Evolutionary conservation across 2,329 filamentous ascomycete genomes (phyloP), one percentile per base, ranked within the genome.

Genomic region (Fusarium odoratissimum): DNA sequence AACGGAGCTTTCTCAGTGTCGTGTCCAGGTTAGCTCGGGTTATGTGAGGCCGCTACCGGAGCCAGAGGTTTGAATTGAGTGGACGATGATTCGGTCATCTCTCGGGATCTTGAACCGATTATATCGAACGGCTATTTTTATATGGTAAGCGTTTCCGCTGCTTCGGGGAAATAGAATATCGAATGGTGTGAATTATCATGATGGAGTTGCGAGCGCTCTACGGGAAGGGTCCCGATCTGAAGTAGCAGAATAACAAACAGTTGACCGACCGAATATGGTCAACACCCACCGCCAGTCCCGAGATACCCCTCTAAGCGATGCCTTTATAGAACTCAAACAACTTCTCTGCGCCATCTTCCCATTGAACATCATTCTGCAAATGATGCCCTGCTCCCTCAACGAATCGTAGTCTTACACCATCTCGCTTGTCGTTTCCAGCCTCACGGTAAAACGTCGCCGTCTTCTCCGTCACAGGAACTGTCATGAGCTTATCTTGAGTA

Each of bases 321-420:
- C 73, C 75, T 37, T 67, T 57, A 42, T 84, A 80, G 75, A 86
- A 89, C 0, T 72, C 75, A 28, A 84, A 71, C 35, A 89, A 61
- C 67, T 84, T 86, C 58, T 79, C 76, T 2, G 84, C 86, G 2
- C 86, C 87, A 5, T 81, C 75, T 60, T 86, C 79, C 84, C 85
- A 88, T 42, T 81, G 80, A 16, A 83, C 77, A 72, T 89, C 86
- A 61, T 89, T 87, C 75, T 88, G 86, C 48, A 88, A 67, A 77
- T 89, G 87, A 75, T 89, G 86, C 4, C 84, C 87, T 7, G 85
- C 80, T 6, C 82, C 83, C 6, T 81, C 78, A 2, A 88, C 84
- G 49, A 84, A 77, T 21, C 73, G 80, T 51, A 86, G 77, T 51
- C 79, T 76, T 14, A 88, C 84, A 2, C 83, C 84, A 16, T 79